Evolutionary conservation across 768 basidiomycete species (phyloP).

Genomic region (Psilocybe tampanensis): DNA sequence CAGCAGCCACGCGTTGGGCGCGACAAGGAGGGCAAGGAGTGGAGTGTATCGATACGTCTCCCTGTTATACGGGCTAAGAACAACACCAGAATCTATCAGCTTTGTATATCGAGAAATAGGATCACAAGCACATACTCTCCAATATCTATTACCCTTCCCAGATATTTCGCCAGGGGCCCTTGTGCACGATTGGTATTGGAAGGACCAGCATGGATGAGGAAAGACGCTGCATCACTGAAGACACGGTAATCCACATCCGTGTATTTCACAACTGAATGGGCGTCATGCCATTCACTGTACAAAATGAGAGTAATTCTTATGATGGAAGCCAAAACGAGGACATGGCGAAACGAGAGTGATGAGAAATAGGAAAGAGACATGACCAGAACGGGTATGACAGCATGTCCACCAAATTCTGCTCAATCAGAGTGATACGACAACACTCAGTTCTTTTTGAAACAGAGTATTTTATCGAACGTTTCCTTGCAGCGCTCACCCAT

Average conservation of each 20-base stretch:
- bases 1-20: slow-evolving; percentile 81
- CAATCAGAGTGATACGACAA: neutral
- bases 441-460: no score
- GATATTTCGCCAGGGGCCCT: slow-evolving; percentile 53
- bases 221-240: slow-evolving; percentile 88
- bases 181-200: slow-evolving; percentile 51
- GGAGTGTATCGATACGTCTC: slow-evolving; percentile 98
- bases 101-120: slow-evolving; percentile 3
- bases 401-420: neutral
- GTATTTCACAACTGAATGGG: slow-evolving; percentile 83
- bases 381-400: neutral
- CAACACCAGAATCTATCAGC: slow-evolving; percentile 1
- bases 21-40: slow-evolving; percentile 78
- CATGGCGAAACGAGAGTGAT: slow-evolving; percentile 46
- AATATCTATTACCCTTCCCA: slow-evolving; percentile 38
- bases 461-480: neutral
- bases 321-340: slow-evolving; percentile 55
- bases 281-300: slow-evolving; percentile 92
- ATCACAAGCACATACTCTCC: slow-evolving; percentile 69
- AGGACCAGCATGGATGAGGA: slow-evolving; percentile 55
- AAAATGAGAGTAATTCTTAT: slow-evolving; percentile 72
- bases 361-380: slow-evolving; percentile 21
- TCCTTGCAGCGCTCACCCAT: neutral
- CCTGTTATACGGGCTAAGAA: slow-evolving; percentile 86
- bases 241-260: slow-evolving; percentile 99